A percentile compares a stretch with the other conserved stretches of the same genome.
Evolutionary conservation across 2,329 filamentous ascomycete genomes (phyloP).

Genomic region (Fusarium aywerte): DNA sequence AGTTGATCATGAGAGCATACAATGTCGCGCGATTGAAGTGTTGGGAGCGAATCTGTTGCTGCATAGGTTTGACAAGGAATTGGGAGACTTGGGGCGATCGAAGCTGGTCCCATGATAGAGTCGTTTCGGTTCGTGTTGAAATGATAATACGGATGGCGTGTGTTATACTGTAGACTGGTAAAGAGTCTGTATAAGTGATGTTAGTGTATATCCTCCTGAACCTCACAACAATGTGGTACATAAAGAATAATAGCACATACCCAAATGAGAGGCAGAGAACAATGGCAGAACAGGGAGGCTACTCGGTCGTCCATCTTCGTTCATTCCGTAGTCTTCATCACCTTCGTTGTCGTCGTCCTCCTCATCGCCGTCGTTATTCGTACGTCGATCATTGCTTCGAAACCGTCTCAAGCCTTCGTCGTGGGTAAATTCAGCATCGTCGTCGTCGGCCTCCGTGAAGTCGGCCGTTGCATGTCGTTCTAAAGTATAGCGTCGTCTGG

Average conservation of each 20-base stretch:
- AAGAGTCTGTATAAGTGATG: conserved; percentile 68
- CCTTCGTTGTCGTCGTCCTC: conserved; percentile 60
- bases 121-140: conserved; percentile 87
- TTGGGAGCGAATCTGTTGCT: conserved; percentile 83
- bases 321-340: conserved; percentile 57
- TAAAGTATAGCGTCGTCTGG: conserved; percentile 44
- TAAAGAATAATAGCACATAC: conserved; percentile 55
- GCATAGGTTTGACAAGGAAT: conserved; percentile 94
- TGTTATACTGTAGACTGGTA: conserved; percentile 90
- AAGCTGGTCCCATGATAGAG: conserved; percentile 92
- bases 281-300: conserved; percentile 71
- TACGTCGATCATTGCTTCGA: conserved; percentile 40
- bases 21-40: conserved; percentile 89
- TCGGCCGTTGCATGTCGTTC: conserved; percentile 68
- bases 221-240: not conserved
- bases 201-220: conserved; percentile 12
- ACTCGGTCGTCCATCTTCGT: conserved; percentile 45
- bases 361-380: conserved; percentile 57
- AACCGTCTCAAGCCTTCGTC: conserved; percentile 49
- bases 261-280: conserved; percentile 81
- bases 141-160: conserved; percentile 90
- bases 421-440: conserved; percentile 56
- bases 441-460: conserved; percentile 72
- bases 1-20: conserved; percentile 93
- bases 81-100: conserved; percentile 96